Base-by-base conservation (phyloP, 345 rosid species). In the Euphorbia peplus region DNA sequence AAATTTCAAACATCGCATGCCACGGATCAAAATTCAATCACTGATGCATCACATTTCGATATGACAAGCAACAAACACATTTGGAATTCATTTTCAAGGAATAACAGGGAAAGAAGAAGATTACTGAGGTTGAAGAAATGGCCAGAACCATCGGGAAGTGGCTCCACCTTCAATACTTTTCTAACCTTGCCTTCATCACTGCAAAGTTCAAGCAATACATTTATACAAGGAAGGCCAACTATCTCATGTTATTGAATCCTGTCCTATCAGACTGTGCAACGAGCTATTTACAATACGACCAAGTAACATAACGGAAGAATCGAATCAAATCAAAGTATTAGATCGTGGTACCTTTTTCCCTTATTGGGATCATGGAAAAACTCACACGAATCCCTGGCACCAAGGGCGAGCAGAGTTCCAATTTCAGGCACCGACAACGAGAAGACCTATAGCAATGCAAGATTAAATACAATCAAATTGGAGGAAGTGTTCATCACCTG, bases 161-260 rank as follows among this genome's bases (percentile, higher is more conserved):
- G 99, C 80, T 89, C 99, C 39, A 95, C 91, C 81, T 84, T 89
- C 88, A 93, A 83, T 71, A 89, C 79, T 87, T 93, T 93, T 81
- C 91, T 88, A 71, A 93, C 83, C 79, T 89, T 86, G 64, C 98
- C 97, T 79, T 93, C 98, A 15, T 93, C 98, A 63, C 97, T 89
- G 76, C 76, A 86, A 69, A 66, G 10, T 35, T 53, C 61, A 28
- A 55, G 63, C 68, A 68, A 71, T 39, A 24, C 29, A n/a, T 29
- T 16, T 21, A 44, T 30, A 3, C 2, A 50, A 29, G 35, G 16
- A 13, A 68, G 25, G 28, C 8, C 51, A 67, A 13, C 37, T 21
- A 13, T 42, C 25, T 41, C 5, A 35, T 32, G 58, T 16, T 26
- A 14, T 42, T 7, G n/a, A 51, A 32, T 51, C 46, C 14, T 0